Base-by-base conservation (phyloP, 1,284 basidiomycete species). In the Neonothopanus nambi region DNA sequence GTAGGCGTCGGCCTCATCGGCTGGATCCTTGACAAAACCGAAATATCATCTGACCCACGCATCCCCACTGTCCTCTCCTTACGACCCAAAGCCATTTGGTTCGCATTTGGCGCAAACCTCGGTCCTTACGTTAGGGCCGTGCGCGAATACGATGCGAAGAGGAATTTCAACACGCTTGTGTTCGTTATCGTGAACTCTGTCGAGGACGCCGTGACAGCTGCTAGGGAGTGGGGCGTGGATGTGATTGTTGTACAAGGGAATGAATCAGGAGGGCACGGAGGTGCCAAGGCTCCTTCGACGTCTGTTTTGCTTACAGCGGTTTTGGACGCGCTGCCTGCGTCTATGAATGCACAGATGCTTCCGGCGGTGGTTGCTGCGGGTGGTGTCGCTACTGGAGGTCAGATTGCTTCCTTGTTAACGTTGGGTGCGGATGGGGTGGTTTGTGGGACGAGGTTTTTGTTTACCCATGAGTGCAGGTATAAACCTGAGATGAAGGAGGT, bases 231-330 rank as follows among this genome's bases (percentile, higher is more conserved):
- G 55, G 57, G 61, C 44, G 62, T 59, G 1, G 66, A 67, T 57
- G 60, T 65, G 12, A 52, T 67, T 36, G 63, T 67, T 33, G 63
- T 58, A 1, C 66, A 67, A 63, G 80, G 81, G 12, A 75, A 65
- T 59, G 81, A 82, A 61, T 70, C 80, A n/a, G 80, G 81, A 0
- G 80, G 80, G 36, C 81, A 84, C 62, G 79, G 80, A 3, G 65
- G 68, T 52, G 55, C 64, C 43, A 61, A 67, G 26, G 70, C 80
- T 6, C 77, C 76, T 43, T 70, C 80, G 11, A 28, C 26, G 5
- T 28, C 26, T 5, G 5, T 28, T 5, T 67, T 77, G 6, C 67
- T 77, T 52, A 71, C 69, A 28, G 59, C 83, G 37, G 60, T 83
- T 35, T 68, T 76, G 8, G 67, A 70, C 42, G 65, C 80, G 57